Evolutionary conservation across 2,329 filamentous ascomycete species (phyloP).

Genomic region (Monilinia aucupariae): DNA sequence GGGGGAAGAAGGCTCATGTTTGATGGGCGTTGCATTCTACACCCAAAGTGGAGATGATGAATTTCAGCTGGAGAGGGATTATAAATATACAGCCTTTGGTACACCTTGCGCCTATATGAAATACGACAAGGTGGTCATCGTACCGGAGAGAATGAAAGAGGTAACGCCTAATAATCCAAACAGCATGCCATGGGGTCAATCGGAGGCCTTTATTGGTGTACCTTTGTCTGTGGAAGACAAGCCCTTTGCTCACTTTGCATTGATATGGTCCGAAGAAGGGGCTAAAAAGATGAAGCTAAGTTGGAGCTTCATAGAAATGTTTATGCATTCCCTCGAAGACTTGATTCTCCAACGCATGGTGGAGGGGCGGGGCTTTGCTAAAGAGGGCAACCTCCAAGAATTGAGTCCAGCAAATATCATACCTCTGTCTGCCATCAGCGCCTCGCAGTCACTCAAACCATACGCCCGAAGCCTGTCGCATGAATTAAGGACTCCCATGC

Average conservation of each 20-base stretch:
- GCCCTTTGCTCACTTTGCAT: conserved; percentile 65
- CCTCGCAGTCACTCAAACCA: conserved; percentile 61
- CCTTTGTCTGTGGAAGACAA: conserved; percentile 61
- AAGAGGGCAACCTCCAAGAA: conserved; percentile 31
- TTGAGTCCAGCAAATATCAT: conserved; percentile 40
- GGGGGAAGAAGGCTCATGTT: conserved; percentile 54
- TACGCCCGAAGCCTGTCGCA: conserved; percentile 69
- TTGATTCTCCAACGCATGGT: conserved; percentile 54
- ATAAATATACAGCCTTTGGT: conserved; percentile 58
- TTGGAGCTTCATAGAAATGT: conserved; percentile 63
- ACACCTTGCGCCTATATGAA: conserved; percentile 64
- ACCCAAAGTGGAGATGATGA: conserved; percentile 54
- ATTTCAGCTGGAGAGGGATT: conserved; percentile 51
- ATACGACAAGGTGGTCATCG: conserved; percentile 64
- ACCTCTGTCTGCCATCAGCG: conserved; percentile 50
- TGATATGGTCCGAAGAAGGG: conserved; percentile 65
- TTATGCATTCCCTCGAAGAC: conserved; percentile 64
- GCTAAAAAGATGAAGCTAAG: conserved; percentile 49
- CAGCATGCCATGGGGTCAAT: conserved; percentile 47
- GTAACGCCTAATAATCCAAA: conserved; percentile 58
- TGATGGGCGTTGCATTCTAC: conserved; percentile 62
- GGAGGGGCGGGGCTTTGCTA: conserved; percentile 45
- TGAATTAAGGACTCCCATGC: conserved; percentile 68
- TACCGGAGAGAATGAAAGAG: conserved; percentile 55
- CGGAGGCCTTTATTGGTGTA: conserved; percentile 62